Base-by-base conservation (phyloP, 2,329 filamentous ascomycete genomes). In the Ambrosiella cleistominuta region DNA sequence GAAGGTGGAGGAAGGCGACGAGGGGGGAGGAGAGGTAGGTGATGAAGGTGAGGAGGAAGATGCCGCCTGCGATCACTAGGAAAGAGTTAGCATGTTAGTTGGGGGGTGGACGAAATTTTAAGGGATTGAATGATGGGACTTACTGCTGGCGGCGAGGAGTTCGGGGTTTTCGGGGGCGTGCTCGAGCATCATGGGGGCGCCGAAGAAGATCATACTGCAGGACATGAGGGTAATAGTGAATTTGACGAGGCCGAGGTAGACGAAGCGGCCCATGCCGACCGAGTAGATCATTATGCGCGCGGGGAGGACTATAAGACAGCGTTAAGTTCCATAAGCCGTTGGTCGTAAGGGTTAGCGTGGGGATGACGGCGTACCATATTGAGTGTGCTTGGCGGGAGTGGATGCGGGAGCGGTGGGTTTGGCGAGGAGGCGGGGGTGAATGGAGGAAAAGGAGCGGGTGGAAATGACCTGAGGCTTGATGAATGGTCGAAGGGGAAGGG, bases 271-370 rank as follows among this genome's bases (percentile, higher is more conserved):
- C 0, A 80, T 83, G 56, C 87, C 86, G 57, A 82, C 82, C 70
- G 89, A 85, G 68, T 87, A 94, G 62, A 94, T 78, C 63, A 88
- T 75, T 36, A 90, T 66, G 12, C 72, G 72, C 62, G 80, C 75
- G 0, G 81, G 79, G 60, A 77, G 76, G 39, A 69, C 75, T 79
- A 38, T 19, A 42, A 42, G n/a, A n/a, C 6, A 11, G 12, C 8
- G 11, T 15, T 51, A 12, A 36, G 47, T 35, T 7, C 15, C 1
- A 47, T 42, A 19, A 15, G 9, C 35, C 3, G 17, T 51, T 27
- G 9, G 1, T 27, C 13, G 2, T 27, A 27, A 27, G 15, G 35
- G n/a, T 35, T 19, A 9, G n/a, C 8, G 39, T 11, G 19, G 45
- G 15, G 12, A 15, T 19, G 13, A 19, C 17, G 17, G 9, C 47